phyloP scores from a whole-genome alignment of 768 basidiomycete genomes.

The Lactifluus hygrophoroides region DNA sequence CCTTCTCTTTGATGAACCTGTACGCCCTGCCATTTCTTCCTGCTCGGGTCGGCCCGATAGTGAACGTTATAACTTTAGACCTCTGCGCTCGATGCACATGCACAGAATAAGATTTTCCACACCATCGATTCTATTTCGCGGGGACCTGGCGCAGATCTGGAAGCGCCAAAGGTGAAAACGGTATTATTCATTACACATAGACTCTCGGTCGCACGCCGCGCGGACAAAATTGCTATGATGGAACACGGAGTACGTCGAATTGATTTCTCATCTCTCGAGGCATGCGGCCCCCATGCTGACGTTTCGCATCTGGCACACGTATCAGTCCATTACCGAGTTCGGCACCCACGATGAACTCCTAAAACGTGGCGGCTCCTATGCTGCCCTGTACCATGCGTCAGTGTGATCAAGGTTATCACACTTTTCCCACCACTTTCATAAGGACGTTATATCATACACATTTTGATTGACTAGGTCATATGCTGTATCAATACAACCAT shows the following conservation, averaged over 20 bases:
- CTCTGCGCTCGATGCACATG: constrained; percentile 70
- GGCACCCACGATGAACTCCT: constrained; percentile 25
- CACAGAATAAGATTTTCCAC: constrained; percentile 72
- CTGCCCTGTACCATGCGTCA: constrained; percentile 22
- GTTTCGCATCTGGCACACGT: not conserved
- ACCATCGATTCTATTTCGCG: constrained; percentile 61
- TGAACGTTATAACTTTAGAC: constrained; percentile 38
- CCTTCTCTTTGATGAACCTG: constrained; percentile 79
- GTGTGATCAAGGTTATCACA: constrained; percentile 7
- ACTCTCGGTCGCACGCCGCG: constrained; percentile 69
- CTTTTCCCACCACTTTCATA: constrained; percentile 5
- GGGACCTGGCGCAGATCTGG: constrained; percentile 35
- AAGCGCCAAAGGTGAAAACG: constrained; percentile 46
- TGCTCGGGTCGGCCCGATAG: not conserved
- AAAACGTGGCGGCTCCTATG: constrained; percentile 21
- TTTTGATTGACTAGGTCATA: not conserved
- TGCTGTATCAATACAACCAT: constrained; percentile 16
- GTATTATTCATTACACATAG: constrained; percentile 81
- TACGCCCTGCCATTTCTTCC: constrained; percentile 29
- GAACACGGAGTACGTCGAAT: constrained; percentile 50
- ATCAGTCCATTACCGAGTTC: constrained; percentile 24
- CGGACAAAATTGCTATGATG: constrained; percentile 85
- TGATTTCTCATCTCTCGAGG: constrained; percentile 7
- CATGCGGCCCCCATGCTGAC: constrained; percentile 5
- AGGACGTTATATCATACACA: constrained; percentile 5